phyloP scores from a whole-genome alignment of 306 rosid species.

The Sicyos baderoa region DNA sequence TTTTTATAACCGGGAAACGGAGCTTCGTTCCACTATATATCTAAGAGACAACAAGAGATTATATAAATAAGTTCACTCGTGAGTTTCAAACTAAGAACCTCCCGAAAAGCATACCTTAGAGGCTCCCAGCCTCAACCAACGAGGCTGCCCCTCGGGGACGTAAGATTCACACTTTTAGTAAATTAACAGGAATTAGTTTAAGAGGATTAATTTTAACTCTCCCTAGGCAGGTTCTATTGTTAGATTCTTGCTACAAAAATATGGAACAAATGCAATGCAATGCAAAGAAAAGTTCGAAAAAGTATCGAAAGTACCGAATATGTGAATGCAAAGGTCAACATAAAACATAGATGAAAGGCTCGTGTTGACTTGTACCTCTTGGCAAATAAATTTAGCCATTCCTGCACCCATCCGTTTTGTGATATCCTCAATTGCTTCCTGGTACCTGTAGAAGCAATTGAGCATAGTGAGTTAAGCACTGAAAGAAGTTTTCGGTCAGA shows the following conservation, averaged over 20 bases:
- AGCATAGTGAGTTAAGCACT: conserved; percentile 10
- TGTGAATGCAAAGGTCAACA: conserved; percentile 15
- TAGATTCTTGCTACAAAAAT: neutral
- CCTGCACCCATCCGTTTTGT: conserved; percentile 95
- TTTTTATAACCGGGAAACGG: no score
- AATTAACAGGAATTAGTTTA: conserved; percentile 9
- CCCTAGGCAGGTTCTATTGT: neutral
- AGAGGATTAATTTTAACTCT: neutral
- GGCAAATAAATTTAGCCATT: conserved; percentile 95
- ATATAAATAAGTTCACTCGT: no score
- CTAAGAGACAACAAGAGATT: no score
- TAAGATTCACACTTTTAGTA: no score
- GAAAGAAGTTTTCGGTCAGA: neutral
- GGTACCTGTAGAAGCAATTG: conserved; percentile 59
- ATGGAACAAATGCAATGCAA: neutral
- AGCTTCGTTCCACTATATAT: no score
- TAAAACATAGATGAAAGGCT: conserved; percentile 1
- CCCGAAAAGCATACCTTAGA: no score
- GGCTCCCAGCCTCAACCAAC: no score
- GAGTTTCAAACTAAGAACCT: no score
- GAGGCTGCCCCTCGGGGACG: no score
- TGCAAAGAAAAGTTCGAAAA: no score
- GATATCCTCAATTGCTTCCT: conserved; percentile 87
- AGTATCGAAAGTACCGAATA: no score
- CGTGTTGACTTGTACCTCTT: conserved; percentile 61